Evolutionary conservation across 345 rosid genomes (phyloP).

Genomic region (Rhodomyrtus tomentosa): DNA sequence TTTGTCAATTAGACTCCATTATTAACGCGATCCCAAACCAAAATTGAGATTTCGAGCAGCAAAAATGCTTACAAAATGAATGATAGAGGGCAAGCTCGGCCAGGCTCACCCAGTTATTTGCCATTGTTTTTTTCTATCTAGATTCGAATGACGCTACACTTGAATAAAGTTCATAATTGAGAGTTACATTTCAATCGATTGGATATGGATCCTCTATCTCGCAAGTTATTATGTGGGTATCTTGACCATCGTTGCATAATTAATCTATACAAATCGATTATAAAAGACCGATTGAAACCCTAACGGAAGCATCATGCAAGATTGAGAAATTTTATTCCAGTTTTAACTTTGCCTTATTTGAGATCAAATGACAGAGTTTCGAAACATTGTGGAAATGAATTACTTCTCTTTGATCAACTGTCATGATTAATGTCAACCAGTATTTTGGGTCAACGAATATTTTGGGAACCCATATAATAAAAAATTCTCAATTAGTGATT

Average conservation of each 20-base stretch:
- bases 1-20: no score
- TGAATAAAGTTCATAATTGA: background rate
- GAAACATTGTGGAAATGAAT: background rate
- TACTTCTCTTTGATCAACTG: background rate
- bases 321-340: background rate
- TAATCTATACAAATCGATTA: background rate
- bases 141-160: background rate
- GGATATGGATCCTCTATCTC: background rate
- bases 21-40: no score
- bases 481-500: background rate
- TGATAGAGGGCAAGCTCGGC: no score
- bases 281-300: background rate
- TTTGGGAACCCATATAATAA: background rate
- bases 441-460: no score
- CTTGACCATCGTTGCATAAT: background rate
- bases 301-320: background rate
- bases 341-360: background rate
- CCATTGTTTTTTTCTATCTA: no score
- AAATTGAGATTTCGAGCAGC: no score
- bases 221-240: background rate
- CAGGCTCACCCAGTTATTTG: no score
- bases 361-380: fast-evolving
- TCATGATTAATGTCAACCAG: background rate
- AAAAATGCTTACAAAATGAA: no score
- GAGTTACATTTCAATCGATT: no score